Percentiles rank a stretch among this genome's conserved stretches.
These are phyloP conservation scores for Trichoderma asperelloides DNA, from an alignment of 495 filamentous ascomycete genomes.

Conservation along the genomic window DNA sequence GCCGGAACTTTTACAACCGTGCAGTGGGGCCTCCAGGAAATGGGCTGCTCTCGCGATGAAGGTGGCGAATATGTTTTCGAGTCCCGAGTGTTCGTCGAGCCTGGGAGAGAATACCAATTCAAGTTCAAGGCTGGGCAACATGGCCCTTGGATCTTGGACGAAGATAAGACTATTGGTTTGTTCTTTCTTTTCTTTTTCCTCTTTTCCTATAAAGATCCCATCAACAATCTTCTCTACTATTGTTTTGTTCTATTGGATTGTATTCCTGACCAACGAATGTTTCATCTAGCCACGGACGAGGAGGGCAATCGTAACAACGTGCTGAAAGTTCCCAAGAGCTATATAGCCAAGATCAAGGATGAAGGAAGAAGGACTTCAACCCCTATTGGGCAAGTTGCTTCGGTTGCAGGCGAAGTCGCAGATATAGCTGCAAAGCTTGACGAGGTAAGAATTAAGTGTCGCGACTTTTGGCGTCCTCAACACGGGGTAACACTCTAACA, in stretches of 20 bases:
- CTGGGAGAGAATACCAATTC: constrained; percentile 51
- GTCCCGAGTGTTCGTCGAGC: constrained; percentile 36
- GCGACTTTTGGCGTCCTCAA: background rate
- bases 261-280: background rate
- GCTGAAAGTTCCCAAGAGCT: constrained; percentile 29
- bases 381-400: constrained; percentile 14
- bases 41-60: constrained; percentile 38
- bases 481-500: constrained; percentile 1
- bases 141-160: constrained; percentile 59
- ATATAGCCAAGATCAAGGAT: constrained; percentile 21
- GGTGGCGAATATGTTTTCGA: constrained; percentile 34
- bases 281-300: constrained; percentile 39
- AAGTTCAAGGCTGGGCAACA: constrained; percentile 57
- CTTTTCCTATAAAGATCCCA: background rate
- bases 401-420: constrained; percentile 10
- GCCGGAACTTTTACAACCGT: constrained; percentile 57
- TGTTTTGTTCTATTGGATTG: background rate
- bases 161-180: constrained; percentile 43
- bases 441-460: background rate
- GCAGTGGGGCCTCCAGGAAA: constrained; percentile 53
- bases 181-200: constrained; percentile 9
- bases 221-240: background rate
- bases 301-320: constrained; percentile 52
- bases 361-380: constrained; percentile 18
- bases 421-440: constrained; percentile 25